These are phyloP conservation scores for Aspergillus tubingensis DNA, from an alignment of 2,329 filamentous ascomycete species.

Conservation along the genomic window DNA sequence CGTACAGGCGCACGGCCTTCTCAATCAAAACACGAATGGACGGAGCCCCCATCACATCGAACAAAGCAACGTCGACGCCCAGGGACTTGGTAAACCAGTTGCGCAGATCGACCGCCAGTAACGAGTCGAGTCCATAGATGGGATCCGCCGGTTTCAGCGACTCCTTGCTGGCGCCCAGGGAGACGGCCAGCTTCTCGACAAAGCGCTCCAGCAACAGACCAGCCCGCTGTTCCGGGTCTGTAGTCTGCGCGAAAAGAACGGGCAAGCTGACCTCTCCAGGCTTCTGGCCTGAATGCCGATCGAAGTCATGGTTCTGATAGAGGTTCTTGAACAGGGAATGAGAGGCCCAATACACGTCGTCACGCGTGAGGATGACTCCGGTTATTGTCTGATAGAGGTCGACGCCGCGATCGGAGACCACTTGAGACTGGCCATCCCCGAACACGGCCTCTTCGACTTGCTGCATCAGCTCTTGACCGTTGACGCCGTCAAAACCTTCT, in stretches of 20 bases:
- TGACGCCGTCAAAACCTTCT: not conserved
- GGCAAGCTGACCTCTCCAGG: not conserved
- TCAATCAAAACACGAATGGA: not conserved
- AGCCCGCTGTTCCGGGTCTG: not conserved
- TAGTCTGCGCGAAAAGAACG: not conserved
- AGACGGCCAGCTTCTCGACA: not conserved
- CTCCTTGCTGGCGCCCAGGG: not conserved
- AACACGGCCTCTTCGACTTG: conserved; percentile 8
- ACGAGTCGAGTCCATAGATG: conserved; percentile 7
- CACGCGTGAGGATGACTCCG: not conserved
- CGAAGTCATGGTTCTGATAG: not conserved
- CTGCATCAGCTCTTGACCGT: conserved; percentile 3
- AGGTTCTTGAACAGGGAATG: conserved; percentile 4
- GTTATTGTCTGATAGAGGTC: conserved; percentile 1
- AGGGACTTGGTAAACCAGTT: conserved; percentile 6
- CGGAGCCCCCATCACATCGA: conserved; percentile 2
- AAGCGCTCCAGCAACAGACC: not conserved
- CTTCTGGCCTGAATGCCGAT: not conserved
- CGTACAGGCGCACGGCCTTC: not conserved
- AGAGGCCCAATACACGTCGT: not conserved
- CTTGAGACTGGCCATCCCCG: not conserved
- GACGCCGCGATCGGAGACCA: not conserved
- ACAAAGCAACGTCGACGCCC: conserved; percentile 4
- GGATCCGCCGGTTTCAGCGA: not conserved
- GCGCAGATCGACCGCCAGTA: conserved; percentile 7